These are phyloP conservation scores for Colletotrichum spaethianum DNA, from an alignment of 2,329 filamentous ascomycete species.

Conservation along the genomic window DNA sequence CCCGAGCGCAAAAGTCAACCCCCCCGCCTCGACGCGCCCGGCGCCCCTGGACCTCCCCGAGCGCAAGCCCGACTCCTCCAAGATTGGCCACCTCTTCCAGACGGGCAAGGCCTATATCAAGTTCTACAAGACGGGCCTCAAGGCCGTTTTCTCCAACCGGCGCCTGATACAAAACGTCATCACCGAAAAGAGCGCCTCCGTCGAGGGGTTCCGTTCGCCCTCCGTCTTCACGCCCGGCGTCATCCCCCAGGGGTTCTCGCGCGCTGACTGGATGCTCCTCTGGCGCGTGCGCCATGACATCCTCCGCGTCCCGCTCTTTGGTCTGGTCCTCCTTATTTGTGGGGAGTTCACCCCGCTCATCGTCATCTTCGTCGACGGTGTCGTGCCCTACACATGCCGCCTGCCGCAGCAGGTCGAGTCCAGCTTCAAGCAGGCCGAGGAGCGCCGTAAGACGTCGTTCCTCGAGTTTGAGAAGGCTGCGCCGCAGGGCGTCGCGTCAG, in stretches of 20 bases:
- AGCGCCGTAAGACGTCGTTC: conserved; percentile 65
- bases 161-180: conserved; percentile 63
- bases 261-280: conserved; percentile 80
- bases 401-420: conserved; percentile 81
- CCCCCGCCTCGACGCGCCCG: conserved; percentile 80
- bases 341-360: conserved; percentile 90
- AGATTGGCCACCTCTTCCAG: conserved; percentile 60
- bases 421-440: conserved; percentile 69
- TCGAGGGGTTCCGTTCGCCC: conserved; percentile 72
- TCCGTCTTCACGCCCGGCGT: conserved; percentile 53
- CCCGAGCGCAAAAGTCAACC: conserved; percentile 68
- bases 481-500: conserved; percentile 53
- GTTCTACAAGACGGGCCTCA: conserved; percentile 92
- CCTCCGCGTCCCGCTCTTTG: conserved; percentile 84
- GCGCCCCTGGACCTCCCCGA: conserved; percentile 76
- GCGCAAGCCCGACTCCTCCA: conserved; percentile 60
- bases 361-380: conserved; percentile 76
- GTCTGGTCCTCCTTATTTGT: conserved; percentile 79
- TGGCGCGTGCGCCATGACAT: conserved; percentile 79
- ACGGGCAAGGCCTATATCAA: conserved; percentile 81
- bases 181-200: conserved; percentile 58
- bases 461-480: conserved; percentile 53
- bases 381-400: conserved; percentile 86
- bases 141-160: conserved; percentile 80
- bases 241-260: conserved; percentile 60